Base-by-base conservation (phyloP, 129 eudicot species). In the Logfia minima region DNA sequence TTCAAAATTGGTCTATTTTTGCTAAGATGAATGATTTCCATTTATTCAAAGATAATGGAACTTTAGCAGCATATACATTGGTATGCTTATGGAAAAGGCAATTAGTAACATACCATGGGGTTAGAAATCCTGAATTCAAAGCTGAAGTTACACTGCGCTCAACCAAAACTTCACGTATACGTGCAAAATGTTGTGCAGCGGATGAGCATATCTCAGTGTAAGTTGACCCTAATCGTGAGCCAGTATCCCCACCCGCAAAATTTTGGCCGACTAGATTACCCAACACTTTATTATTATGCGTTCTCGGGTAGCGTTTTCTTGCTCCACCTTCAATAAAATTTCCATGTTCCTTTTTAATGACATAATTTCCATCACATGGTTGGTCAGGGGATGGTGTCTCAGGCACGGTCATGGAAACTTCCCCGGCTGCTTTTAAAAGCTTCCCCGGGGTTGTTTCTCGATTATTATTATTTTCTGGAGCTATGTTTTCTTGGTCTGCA, bases 301-400 rank as follows among this genome's bases (percentile, higher is more conserved):
- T 80, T 74, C 97, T 86, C 6, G 92, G 67, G 29, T 89, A 86
- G 17, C 97, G 79, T 81, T 95, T 95, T 78, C 96, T 86, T 24
- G 88, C 94, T 80, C 92, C 97, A n/a, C 85, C 80, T 81, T 91
- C 99, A 79, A 87, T 34, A 19, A 88, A 79, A 45, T 86, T 85
- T 64, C 89, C 96, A 43, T 79, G 70, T 71, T 94, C 98, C 79
- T 89, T 94, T 78, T 91, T 91, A 1, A 94, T 86, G 32, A 72
- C 84, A 71, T 82, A 86, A 75, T 66, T 83, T 39, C 75, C 86
- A 9, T 84, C 90, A 43, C 89, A 69, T 24, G 93, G 89, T 75
- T 88, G 96, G 68, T 90, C 96, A 58, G 96, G 96, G 16, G 93
- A 90, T 29, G 96, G 91, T 55, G 96, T 90, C 83, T 90, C 96